These are phyloP conservation scores for Saxophila tyrrhenica DNA, from an alignment of 495 filamentous ascomycete genomes.

Conservation along the genomic window DNA sequence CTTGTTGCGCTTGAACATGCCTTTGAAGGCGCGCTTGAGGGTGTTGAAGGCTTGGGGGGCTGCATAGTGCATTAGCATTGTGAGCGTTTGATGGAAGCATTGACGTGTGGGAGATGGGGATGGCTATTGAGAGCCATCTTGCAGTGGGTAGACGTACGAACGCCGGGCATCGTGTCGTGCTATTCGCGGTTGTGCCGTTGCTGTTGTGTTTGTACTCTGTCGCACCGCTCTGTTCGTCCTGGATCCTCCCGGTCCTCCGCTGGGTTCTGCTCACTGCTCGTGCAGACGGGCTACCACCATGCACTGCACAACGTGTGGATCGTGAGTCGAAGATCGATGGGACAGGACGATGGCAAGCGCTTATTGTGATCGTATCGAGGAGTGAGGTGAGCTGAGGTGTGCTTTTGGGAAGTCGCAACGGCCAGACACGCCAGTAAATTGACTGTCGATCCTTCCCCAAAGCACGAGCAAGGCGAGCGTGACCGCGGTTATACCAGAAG, in stretches of 20 bases:
- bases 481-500: too few species aligned
- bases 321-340: background rate
- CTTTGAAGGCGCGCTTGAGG: slow-evolving; percentile 21
- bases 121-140: too few species aligned
- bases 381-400: too few species aligned
- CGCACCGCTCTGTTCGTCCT: too few species aligned
- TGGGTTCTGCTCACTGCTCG: too few species aligned
- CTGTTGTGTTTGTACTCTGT: background rate
- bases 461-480: background rate
- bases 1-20: slow-evolving; percentile 20
- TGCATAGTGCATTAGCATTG: background rate
- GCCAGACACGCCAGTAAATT: background rate
- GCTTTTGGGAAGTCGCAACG: background rate
- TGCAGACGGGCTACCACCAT: background rate
- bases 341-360: background rate
- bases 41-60: slow-evolving; percentile 12
- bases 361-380: background rate
- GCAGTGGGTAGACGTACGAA: background rate
- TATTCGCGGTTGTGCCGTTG: background rate
- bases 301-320: background rate
- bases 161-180: background rate
- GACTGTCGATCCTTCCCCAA: background rate
- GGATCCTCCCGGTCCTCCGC: too few species aligned
- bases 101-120: too few species aligned
- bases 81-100: too few species aligned